A percentile compares a stretch with the other conserved stretches of the same genome.
Evolutionary conservation across 257 asterid genomes (phyloP).

Genomic region (Solanum chmielewskii): DNA sequence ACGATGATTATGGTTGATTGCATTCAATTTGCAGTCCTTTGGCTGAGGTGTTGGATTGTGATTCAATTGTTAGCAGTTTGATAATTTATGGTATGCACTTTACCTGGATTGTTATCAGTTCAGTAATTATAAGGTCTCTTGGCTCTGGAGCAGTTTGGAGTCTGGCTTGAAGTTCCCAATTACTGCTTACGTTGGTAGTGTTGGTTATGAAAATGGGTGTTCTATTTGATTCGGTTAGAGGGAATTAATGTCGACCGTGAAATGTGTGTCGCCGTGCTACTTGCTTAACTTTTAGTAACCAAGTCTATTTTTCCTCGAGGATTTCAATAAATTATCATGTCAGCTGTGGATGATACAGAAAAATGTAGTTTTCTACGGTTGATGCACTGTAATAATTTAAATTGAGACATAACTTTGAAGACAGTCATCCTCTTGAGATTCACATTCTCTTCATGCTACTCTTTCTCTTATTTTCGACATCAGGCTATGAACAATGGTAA

Average conservation of each 20-base stretch:
- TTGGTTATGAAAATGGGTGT: conserved; percentile 6
- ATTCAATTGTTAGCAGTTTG: conserved; percentile 7
- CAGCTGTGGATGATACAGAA: conserved; percentile 16
- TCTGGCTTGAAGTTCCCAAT: neutral
- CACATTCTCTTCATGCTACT: conserved; percentile 3
- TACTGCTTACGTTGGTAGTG: neutral
- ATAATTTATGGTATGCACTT: neutral
- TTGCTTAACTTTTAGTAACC: conserved; percentile 13
- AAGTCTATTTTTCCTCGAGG: conserved; percentile 7
- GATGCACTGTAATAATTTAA: neutral
- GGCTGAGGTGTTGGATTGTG: conserved; percentile 6
- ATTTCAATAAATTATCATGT: conserved; percentile 7
- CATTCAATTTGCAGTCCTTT: neutral
- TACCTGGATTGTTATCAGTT: conserved; percentile 8
- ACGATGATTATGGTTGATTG: neutral
- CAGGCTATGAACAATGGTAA: conserved; percentile 36
- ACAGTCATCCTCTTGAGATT: conserved; percentile 16
- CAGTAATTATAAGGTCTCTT: neutral
- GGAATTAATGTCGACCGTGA: neutral
- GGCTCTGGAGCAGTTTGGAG: conserved; percentile 1
- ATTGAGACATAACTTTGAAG: conserved; percentile 17
- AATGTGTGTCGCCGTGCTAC: conserved; percentile 10
- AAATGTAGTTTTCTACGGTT: conserved; percentile 15
- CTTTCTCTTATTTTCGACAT: conserved; percentile 23
- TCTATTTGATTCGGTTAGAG: neutral